Base-by-base conservation (phyloP, 805 yeast genomes). In the Candida golubevii region DNA sequence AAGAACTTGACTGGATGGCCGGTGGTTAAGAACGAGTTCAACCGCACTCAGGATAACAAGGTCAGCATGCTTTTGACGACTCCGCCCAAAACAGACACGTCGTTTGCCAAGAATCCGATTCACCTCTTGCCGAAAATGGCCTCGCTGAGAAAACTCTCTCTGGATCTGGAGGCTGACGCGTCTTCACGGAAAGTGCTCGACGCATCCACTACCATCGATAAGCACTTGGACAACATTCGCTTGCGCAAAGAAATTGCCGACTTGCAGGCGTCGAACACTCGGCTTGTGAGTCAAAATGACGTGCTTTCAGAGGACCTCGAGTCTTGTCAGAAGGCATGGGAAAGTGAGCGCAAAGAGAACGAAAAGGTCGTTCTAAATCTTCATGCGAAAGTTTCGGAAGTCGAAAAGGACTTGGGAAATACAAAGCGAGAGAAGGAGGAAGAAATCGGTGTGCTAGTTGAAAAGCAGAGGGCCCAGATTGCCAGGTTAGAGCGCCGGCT, bases 1-100 rank as follows among this genome's bases (percentile, higher is more conserved):
- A 74, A 75, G 37, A 77, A 79, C 41, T 67, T 80, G 33, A 72
- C 71, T 29, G 75, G 47, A 54, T 72, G 64, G 75, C 78, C 73
- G 5, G 69, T 67, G 8, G 60, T 44, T 14, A 42, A 35, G 12
- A 15, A 46, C 0, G 30, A 26, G 6, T 37, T 8, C 1, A 30
- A n/a, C 12, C 32, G 44, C 7, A 11, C 12, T 8, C 30, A 30
- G 7, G 50, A 41, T 6, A 34, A 35, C 14, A 48, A 49, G 40
- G 43, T 45, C 36, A 58, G 66, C 43, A 15, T 51, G 14, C 46
- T 44, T 12, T 30, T 42, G 14, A 28, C 35, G 11, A 38, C 39
- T 7, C 37, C 49, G n/a, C 32, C 18, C n/a, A 32, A 36, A 28
- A 11, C 7, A 7, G 35, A 18, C 37, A 13, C n/a, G 8, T 11